phyloP scores from a whole-genome alignment of 164 flowering plant genomes.

The Litsea cubeba region DNA sequence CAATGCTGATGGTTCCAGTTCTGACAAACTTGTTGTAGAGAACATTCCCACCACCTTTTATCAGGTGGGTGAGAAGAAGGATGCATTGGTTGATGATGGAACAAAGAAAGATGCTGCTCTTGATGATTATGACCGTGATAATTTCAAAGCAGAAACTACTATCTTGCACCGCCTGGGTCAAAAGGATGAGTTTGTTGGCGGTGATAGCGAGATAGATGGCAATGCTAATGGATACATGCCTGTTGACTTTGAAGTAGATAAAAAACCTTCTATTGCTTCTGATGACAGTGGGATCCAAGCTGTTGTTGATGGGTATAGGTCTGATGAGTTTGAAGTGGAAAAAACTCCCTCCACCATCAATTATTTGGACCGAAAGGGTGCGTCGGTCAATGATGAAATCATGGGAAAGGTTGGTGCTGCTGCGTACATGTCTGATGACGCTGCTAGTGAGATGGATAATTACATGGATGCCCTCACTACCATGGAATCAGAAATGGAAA shows the following conservation, averaged over 20 bases:
- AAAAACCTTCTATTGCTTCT: neutral
- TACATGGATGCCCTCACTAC: constrained; percentile 78
- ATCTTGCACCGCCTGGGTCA: constrained; percentile 21
- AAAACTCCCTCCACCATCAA: neutral
- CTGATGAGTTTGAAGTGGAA: constrained; percentile 32
- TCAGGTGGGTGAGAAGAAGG: neutral
- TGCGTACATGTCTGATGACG: constrained; percentile 37
- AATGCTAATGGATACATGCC: constrained; percentile 25
- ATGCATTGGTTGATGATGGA: constrained; percentile 3
- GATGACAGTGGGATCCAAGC: constrained; percentile 26
- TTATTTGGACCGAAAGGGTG: neutral
- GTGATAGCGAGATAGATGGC: constrained; percentile 27
- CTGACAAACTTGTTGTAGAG: constrained; percentile 38
- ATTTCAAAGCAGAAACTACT: constrained; percentile 23
- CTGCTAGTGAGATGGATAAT: constrained; percentile 71
- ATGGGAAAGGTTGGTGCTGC: neutral
- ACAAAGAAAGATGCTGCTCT: neutral
- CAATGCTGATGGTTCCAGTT: constrained; percentile 31
- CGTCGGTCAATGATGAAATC: neutral
- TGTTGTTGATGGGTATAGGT: constrained; percentile 31
- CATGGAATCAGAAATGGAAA: constrained; percentile 81
- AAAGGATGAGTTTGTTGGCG: constrained; percentile 34
- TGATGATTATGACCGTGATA: neutral
- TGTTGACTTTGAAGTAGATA: constrained; percentile 2
- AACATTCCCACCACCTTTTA: neutral